Base-by-base conservation (phyloP, 2,329 filamentous ascomycete species). In the Aspergillus sp. region DNA sequence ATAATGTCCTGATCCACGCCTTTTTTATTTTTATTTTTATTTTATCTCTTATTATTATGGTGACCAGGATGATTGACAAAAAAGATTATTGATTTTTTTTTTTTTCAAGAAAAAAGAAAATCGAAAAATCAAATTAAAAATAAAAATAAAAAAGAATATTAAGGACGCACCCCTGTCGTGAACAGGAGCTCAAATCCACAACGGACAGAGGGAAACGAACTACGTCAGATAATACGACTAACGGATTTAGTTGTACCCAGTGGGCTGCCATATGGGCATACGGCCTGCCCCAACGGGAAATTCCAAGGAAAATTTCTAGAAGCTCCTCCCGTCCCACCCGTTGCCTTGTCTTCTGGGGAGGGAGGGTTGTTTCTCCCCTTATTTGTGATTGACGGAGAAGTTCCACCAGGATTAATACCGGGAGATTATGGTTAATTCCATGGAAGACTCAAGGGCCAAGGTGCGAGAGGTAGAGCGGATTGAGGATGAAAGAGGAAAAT, bases 251-350 rank as follows among this genome's bases (percentile, higher is more conserved):
- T 57, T 49, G 52, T 42, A 51, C 55, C 56, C 50, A 26, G 60
- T 64, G 55, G 60, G 56, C 36, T 61, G 59, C 62, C 61, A 63
- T 61, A 61, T 60, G 53, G 47, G 47, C 49, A 62, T 61, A 61
- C 58, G 53, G 47, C 47, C 49, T 49, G 51, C 64, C 62, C 54
- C 57, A 65, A 65, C 54, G n/a, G 66, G 67, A 62, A 69, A 67
- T 65, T 32, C 57, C 45, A 67, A 39, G 53, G 67, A 69, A 69
- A 58, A 57, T 67, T 69, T 69, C 67, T 65, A 67, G 67, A 69
- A 69, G 58, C 54, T 59, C 62, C 52, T 60, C 36, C 36, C 54
- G 36, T 58, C 58, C 54, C 55, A 49, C 52, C 54, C 20, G 52
- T 29, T 57, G 53, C 49, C 57, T 56, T 54, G 52, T 62, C 57